Conservation (phyloP, 768 basidiomycete genomes). For the Mycena olivaceomarginata region DNA sequence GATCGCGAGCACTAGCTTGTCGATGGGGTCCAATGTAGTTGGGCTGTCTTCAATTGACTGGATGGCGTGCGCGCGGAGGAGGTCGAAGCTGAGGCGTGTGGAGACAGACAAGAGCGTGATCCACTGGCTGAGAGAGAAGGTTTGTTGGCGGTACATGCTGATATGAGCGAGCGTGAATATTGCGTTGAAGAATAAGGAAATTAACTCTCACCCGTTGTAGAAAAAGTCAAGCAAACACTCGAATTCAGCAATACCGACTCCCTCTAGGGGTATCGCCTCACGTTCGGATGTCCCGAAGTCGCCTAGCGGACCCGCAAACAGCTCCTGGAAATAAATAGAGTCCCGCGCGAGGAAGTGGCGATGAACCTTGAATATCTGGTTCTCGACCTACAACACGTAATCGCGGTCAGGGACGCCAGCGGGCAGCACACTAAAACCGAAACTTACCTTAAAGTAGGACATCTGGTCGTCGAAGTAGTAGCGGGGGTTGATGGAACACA, state of each 20-base stretch:
- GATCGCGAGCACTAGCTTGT: constrained; percentile 60
- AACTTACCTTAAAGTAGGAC: constrained; percentile 35
- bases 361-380: constrained; percentile 45
- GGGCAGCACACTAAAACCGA: not conserved
- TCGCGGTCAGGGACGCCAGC: not conserved
- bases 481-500: constrained; percentile 35
- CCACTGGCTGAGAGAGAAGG: constrained; percentile 40
- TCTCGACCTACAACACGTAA: constrained; percentile 39
- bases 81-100: constrained; percentile 42
- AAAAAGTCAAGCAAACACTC: constrained; percentile 46
- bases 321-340: constrained; percentile 46
- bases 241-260: constrained; percentile 36
- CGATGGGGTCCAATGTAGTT: constrained; percentile 52
- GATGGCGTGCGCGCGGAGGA: constrained; percentile 40
- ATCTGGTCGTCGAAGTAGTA: constrained; percentile 45
- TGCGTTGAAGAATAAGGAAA: not conserved
- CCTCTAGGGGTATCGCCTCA: constrained; percentile 43
- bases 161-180: not conserved
- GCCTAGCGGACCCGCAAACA: constrained; percentile 44
- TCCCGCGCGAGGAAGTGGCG: constrained; percentile 48
- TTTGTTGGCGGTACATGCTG: constrained; percentile 37
- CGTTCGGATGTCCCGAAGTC: constrained; percentile 35
- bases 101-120: constrained; percentile 41
- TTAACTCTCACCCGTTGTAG: constrained; percentile 36
- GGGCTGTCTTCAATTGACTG: constrained; percentile 39